Conservation (phyloP, 2,329 filamentous ascomycete genomes). For the Aspergillus melleus region DNA sequence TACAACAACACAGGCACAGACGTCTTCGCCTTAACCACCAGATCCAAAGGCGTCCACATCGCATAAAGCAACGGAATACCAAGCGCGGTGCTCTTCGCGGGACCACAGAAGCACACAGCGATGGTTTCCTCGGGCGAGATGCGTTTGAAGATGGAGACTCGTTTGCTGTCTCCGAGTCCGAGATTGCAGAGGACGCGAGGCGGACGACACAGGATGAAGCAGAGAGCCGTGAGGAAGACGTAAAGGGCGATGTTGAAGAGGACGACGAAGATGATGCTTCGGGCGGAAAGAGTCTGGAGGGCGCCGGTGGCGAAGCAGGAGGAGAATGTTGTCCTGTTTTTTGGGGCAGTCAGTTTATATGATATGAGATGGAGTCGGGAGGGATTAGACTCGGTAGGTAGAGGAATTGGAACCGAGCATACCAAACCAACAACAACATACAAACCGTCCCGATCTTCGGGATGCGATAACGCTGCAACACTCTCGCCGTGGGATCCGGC, state of each 20-base stretch:
- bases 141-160: conserved; percentile 32
- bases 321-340: conserved; percentile 42
- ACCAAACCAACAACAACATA: conserved; percentile 59
- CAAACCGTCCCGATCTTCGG: conserved; percentile 47
- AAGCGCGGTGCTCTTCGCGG: conserved; percentile 70
- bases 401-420: conserved; percentile 8
- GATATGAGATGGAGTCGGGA: too few species aligned
- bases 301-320: conserved; percentile 62
- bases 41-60: conserved; percentile 54
- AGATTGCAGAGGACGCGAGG: conserved; percentile 23
- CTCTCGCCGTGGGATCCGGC: conserved; percentile 40
- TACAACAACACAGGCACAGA: conserved; percentile 41
- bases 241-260: conserved; percentile 69
- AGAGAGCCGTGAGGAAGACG: conserved; percentile 60
- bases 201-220: conserved; percentile 51
- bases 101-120: conserved; percentile 71
- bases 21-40: conserved; percentile 37
- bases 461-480: conserved; percentile 55
- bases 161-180: conserved; percentile 15
- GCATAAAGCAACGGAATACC: conserved; percentile 68
- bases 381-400: too few species aligned
- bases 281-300: conserved; percentile 57
- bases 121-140: conserved; percentile 63
- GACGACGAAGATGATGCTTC: conserved; percentile 65
- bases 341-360: conserved; percentile 52